Evolutionary conservation across 169 alveolate genomes (phyloP), one percentile per base, ranked within the genome.

Genomic region (Eimeria maxima): DNA sequence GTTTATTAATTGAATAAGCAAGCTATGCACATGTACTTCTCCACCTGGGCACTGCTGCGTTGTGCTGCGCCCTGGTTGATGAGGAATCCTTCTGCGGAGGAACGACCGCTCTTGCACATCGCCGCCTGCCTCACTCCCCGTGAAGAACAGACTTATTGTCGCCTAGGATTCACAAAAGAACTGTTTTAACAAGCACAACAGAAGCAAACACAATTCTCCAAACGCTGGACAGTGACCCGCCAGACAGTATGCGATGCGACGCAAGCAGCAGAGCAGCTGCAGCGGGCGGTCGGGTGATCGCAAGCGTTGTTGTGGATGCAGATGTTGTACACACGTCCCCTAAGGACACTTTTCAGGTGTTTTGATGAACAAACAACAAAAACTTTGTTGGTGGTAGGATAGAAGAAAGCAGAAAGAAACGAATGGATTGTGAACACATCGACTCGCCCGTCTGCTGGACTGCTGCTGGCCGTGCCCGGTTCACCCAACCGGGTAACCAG

Each of bases 271-370:
- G 33, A 24, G 90, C 90, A 45, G 93, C 93, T 29, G 38, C 71
- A 55, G 73, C 90, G 73, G 90, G 90, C 45, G 93, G 69, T 55
- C 78, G 93, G 90, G 90, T 53, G 93, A 84, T 55, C 78, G 80
- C 50, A 50, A 29, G 73, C 47, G 78, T 29, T 11, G 69, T 11
- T n/a, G 90, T 55, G 24, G 65, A 3, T 13, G 57, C 93, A 53
- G 47, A 22, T 33, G 76, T 6, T 57, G 93, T 29, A 33, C 78
- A 60, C 74, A 57, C 93, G 80, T 29, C 44, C 60, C 80, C 93
- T 84, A 20, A 60, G 24, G 3, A 5, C 6, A 53, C 4, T 57
- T 33, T 38, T 69, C 13, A 13, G 63, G 20, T 18, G 74, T 63
- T 84, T 84, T 60, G 10, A 27, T 5, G 4, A 13, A 60, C 22